Evolutionary conservation across 1,284 basidiomycete genomes (phyloP), one percentile per base, ranked within the genome.

Genomic region (Melampsora larici-populina): DNA sequence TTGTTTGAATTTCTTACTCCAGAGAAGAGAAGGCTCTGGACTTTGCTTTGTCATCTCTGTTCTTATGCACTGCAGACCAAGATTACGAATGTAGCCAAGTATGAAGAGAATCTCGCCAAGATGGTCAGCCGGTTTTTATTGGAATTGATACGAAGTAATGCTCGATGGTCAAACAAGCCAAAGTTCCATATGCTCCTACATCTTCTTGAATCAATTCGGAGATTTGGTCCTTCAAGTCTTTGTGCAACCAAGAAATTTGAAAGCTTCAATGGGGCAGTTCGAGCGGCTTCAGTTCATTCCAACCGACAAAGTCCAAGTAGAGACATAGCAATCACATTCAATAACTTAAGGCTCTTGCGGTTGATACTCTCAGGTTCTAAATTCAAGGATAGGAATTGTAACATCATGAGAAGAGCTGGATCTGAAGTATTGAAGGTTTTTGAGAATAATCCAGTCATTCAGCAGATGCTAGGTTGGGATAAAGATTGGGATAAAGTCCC

Each of bases 101-200:
- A 84, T 78, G 5, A 82, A 24, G 83, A 85, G 68, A 40, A 83
- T 81, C n/a, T 68, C 8, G 51, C 80, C 5, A 2, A 48, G 1
- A 82, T 79, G 46, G 85, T 86, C 24, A 46, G 84, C 0, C 29
- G 80, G 13, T 84, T 85, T 69, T 79, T 85, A 0, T 31, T 81
- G 0, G 79, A 79, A 8, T 82, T 83, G 0, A 82, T 81, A 0
- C 70, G 43, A 0, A 84, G 82, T 82, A 84, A 82, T 1, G 68
- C 68, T 6, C 81, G 79, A 0, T 85, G 85, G 85, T 84, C 85
- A 75, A 85, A 86, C 78, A 86, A 86, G 76, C 83, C 84, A 1
- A 86, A 86, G 71, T 85, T 83, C 36, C 82, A 83, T 55, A 73
- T 1, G 79, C 84, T 65, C 2, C 64, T 79, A 1, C 82, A 83